Evolutionary conservation across 2,329 filamentous ascomycete species (phyloP).

Genomic region (Aspergillus oerlinghausenensis): DNA sequence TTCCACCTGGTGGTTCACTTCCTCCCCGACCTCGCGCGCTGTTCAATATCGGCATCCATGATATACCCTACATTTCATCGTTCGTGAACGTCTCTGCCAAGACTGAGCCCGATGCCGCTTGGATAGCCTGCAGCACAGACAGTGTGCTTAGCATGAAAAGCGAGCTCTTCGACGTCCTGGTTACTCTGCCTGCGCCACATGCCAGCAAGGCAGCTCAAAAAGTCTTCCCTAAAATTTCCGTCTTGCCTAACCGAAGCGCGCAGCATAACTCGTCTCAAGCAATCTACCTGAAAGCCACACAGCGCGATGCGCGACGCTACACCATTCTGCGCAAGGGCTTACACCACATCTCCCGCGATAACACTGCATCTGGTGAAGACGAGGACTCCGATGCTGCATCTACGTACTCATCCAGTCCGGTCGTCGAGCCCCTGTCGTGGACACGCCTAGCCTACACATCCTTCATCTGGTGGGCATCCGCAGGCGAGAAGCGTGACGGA

Average conservation of each 20-base stretch:
- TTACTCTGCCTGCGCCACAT: conserved; percentile 69
- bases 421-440: conserved; percentile 58
- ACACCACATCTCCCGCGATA: conserved; percentile 23
- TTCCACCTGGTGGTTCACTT: conserved; percentile 59
- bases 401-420: conserved; percentile 38
- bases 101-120: conserved; percentile 53
- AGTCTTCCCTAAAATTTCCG: conserved; percentile 72
- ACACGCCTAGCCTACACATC: conserved; percentile 56
- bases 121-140: conserved; percentile 95
- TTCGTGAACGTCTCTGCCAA: conserved; percentile 48
- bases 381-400: conserved; percentile 38
- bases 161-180: conserved; percentile 81
- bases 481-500: conserved; percentile 55
- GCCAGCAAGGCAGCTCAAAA: conserved; percentile 55
- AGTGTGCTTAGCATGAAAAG: conserved; percentile 84
- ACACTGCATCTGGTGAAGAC: conserved; percentile 23
- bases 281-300: conserved; percentile 68
- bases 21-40: conserved; percentile 68
- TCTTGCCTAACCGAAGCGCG: conserved; percentile 53
- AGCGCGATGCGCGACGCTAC: conserved; percentile 82
- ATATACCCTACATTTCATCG: conserved; percentile 74
- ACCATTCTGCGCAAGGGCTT: conserved; percentile 63
- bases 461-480: conserved; percentile 66
- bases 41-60: conserved; percentile 91
- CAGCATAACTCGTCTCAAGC: conserved; percentile 33